phyloP scores from a whole-genome alignment of 768 basidiomycete species.

The Termitomyces heimii region DNA sequence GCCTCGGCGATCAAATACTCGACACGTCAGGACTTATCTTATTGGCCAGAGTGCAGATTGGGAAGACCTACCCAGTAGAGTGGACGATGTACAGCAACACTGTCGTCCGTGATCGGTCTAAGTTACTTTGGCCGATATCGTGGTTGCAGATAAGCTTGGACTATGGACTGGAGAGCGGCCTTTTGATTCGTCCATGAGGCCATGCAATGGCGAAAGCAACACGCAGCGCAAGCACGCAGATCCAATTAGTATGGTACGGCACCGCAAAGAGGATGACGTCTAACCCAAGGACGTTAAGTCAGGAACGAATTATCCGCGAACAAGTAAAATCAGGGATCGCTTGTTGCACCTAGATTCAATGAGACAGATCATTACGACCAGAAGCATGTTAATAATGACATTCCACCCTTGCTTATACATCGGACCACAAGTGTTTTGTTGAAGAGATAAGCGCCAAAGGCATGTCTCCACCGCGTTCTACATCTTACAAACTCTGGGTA shows the following conservation, averaged over 20 bases:
- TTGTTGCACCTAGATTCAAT: neutral
- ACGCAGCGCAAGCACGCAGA: neutral
- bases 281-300: neutral
- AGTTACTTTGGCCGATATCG: neutral
- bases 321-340: neutral
- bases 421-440: neutral
- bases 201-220: neutral
- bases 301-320: slow-evolving; percentile 1
- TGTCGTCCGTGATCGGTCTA: neutral
- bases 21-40: slow-evolving; percentile 4
- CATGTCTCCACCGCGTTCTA: neutral
- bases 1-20: slow-evolving; percentile 4
- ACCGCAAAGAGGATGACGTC: neutral
- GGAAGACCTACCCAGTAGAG: neutral
- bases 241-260: neutral
- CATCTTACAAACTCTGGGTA: neutral
- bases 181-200: neutral
- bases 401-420: neutral
- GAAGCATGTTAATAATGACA: neutral
- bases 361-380: no score
- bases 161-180: neutral
- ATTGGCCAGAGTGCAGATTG: neutral
- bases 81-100: neutral
- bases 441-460: neutral
- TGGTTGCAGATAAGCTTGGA: neutral